These are phyloP conservation scores for Lagenaria siceraria DNA, from an alignment of 306 rosid species.

Conservation along the genomic window DNA sequence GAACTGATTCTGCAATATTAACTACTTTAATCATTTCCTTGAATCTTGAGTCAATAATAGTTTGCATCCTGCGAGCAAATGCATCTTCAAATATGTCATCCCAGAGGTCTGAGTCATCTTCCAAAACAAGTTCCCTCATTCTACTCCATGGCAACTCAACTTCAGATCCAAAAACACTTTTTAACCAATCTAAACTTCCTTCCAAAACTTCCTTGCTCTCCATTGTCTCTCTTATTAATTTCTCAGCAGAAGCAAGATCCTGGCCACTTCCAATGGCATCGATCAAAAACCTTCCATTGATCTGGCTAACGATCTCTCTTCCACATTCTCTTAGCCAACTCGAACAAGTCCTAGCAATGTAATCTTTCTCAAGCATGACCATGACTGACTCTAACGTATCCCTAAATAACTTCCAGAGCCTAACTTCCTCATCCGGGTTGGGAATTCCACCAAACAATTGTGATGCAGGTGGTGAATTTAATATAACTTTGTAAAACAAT, in stretches of 20 bases:
- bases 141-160: slow-evolving; percentile 95
- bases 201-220: slow-evolving; percentile 80
- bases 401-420: slow-evolving; percentile 84
- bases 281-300: slow-evolving; percentile 59
- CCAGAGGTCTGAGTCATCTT: slow-evolving; percentile 88
- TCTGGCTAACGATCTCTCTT: slow-evolving; percentile 39
- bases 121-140: slow-evolving; percentile 82
- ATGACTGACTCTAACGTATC: slow-evolving; percentile 59
- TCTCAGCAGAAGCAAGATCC: slow-evolving; percentile 83
- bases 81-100: slow-evolving; percentile 82
- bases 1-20: slow-evolving; percentile 38
- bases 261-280: slow-evolving; percentile 60
- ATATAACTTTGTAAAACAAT: slow-evolving; percentile 61
- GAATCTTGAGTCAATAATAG: slow-evolving; percentile 47
- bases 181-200: slow-evolving; percentile 93
- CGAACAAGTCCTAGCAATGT: slow-evolving; percentile 56
- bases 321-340: slow-evolving; percentile 77
- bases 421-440: slow-evolving; percentile 85
- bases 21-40: slow-evolving; percentile 36
- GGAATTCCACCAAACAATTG: slow-evolving; percentile 96
- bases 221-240: slow-evolving; percentile 76
- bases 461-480: slow-evolving; percentile 72
- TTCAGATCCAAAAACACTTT: slow-evolving; percentile 86
- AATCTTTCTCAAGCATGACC: slow-evolving; percentile 57
- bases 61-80: slow-evolving; percentile 68